Conservation (phyloP, 192 early-diverging fungal species). For the Entomortierella beljakovae region DNA sequence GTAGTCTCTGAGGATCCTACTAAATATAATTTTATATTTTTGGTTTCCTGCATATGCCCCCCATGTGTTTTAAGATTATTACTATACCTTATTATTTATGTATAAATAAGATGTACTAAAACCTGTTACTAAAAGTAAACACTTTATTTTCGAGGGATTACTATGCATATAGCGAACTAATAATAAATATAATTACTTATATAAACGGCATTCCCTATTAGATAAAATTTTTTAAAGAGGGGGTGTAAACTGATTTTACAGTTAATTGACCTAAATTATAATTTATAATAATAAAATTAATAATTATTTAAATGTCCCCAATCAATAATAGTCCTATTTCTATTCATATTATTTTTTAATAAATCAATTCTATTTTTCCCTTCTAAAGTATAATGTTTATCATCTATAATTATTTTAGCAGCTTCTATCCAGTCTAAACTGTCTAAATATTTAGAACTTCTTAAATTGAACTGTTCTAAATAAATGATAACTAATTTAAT, state of each 20-base stretch:
- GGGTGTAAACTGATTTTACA: no score
- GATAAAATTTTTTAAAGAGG: no score
- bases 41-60: constrained; percentile 7
- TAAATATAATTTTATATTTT: background rate
- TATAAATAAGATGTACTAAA: constrained; percentile 22
- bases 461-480: constrained; percentile 51
- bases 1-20: constrained; percentile 25
- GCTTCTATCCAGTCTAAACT: constrained; percentile 55
- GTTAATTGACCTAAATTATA: no score
- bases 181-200: constrained; percentile 49
- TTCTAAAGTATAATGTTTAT: constrained; percentile 46
- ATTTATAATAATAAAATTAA: constrained; percentile 19
- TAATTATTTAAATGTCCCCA: constrained; percentile 62
- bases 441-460: constrained; percentile 53
- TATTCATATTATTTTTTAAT: constrained; percentile 54
- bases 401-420: constrained; percentile 52
- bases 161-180: constrained; percentile 12
- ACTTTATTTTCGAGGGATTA: constrained; percentile 35
- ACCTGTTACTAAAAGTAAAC: constrained; percentile 23
- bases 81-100: constrained; percentile 8
- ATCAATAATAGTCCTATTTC: constrained; percentile 58
- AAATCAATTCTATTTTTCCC: constrained; percentile 34
- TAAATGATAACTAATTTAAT: constrained; percentile 5
- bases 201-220: constrained; percentile 55
- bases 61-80: constrained; percentile 23